Evolutionary conservation across 23 red algal genomes (phyloP).

Genomic region (Chondrus crispus): DNA sequence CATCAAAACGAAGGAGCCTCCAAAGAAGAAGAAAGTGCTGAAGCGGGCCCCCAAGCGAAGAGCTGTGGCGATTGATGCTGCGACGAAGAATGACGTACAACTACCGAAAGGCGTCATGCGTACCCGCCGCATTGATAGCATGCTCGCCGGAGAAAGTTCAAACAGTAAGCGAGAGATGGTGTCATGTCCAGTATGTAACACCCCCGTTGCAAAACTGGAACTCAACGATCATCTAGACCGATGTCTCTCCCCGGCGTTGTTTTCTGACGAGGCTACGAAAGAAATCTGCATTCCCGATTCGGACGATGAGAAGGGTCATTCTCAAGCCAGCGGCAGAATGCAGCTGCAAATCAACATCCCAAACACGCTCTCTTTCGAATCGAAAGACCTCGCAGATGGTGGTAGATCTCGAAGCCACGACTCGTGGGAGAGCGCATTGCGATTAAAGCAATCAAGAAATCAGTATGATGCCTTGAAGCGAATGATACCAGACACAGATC

Average conservation of each 20-base stretch:
- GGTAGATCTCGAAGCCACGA: too few species aligned
- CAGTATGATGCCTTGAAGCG: too few species aligned
- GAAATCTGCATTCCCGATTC: too few species aligned
- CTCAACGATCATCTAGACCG: conserved; percentile 31
- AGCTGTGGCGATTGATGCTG: conserved; percentile 20
- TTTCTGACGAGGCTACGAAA: not conserved
- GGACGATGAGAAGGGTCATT: too few species aligned
- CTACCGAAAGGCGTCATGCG: conserved; percentile 17
- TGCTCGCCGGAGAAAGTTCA: not conserved
- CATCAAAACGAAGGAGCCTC: conserved; percentile 54
- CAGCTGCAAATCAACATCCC: too few species aligned
- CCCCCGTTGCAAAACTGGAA: conserved; percentile 1
- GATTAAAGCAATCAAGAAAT: too few species aligned
- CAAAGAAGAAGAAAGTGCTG: not conserved
- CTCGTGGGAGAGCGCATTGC: too few species aligned
- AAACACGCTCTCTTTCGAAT: too few species aligned
- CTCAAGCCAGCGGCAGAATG: too few species aligned
- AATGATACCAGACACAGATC: too few species aligned
- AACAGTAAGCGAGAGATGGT: not conserved
- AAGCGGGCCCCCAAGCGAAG: conserved; percentile 16
- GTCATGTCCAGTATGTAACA: conserved; percentile 27
- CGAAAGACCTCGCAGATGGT: too few species aligned
- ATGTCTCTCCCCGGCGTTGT: conserved; percentile 31
- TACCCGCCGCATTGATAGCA: conserved; percentile 40
- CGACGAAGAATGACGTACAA: not conserved